These are phyloP conservation scores for Penicillium polonicum DNA, from an alignment of 2,329 filamentous ascomycete species.

Conservation along the genomic window DNA sequence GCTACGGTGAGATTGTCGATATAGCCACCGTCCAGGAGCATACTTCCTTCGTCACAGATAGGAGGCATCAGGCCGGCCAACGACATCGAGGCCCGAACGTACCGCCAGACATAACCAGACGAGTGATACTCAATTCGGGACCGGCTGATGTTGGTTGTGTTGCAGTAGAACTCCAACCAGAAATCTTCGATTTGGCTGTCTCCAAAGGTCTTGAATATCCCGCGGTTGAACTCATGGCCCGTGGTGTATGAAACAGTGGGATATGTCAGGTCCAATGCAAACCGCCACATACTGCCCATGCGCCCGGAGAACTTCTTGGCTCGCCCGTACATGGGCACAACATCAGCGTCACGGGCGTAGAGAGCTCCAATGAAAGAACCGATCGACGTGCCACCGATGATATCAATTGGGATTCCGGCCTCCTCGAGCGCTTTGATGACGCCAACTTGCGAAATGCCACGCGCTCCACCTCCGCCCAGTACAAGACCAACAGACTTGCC, in stretches of 20 bases:
- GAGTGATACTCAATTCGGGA: constrained; percentile 90
- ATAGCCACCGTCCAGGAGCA: constrained; percentile 95
- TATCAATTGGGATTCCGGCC: constrained; percentile 91
- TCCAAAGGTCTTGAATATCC: constrained; percentile 97
- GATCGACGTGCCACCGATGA: constrained; percentile 94
- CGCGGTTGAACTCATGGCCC: constrained; percentile 96
- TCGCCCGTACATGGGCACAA: constrained; percentile 93
- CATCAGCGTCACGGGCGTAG: constrained; percentile 93
- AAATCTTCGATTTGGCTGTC: constrained; percentile 98
- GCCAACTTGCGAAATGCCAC: constrained; percentile 88
- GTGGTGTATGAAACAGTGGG: constrained; percentile 96
- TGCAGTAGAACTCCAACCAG: constrained; percentile 98
- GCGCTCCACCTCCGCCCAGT: constrained; percentile 86
- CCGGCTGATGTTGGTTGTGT: constrained; percentile 98
- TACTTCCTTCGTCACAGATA: constrained; percentile 92
- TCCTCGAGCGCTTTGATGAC: constrained; percentile 95
- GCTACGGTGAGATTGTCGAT: constrained; percentile 95
- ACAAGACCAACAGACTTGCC: constrained; percentile 94
- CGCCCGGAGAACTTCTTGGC: constrained; percentile 96
- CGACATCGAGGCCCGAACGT: constrained; percentile 95
- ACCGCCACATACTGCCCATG: constrained; percentile 99
- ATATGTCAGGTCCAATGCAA: constrained; percentile 92
- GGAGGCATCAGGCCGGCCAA: constrained; percentile 89
- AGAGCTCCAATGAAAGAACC: constrained; percentile 92
- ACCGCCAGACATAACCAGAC: constrained; percentile 95